These are phyloP conservation scores for Taphrina populina DNA, from an alignment of 1,139 yeast genomes.

Conservation along the genomic window DNA sequence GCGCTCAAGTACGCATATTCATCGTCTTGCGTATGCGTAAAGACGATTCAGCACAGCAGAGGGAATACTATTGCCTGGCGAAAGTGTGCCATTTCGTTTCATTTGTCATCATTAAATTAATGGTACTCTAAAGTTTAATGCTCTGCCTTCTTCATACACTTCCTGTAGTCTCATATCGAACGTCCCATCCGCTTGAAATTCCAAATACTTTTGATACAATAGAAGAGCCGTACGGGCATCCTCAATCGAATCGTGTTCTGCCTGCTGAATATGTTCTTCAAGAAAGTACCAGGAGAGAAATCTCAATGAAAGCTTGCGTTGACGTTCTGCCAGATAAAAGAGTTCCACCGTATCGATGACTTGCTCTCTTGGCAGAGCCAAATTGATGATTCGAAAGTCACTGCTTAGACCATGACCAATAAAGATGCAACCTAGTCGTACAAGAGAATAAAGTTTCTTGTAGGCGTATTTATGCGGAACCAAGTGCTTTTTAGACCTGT, in stretches of 20 bases:
- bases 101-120: no score
- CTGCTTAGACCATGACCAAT: conserved; percentile 92
- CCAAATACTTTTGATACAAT: conserved; percentile 69
- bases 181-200: conserved; percentile 57
- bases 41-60: neutral
- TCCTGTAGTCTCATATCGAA: conserved; percentile 63
- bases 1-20: no score
- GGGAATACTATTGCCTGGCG: no score
- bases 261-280: conserved; percentile 76
- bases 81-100: no score
- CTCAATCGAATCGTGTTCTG: conserved; percentile 95
- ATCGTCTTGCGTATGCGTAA: no score
- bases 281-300: conserved; percentile 80
- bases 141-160: conserved; percentile 75
- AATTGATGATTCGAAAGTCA: conserved; percentile 87
- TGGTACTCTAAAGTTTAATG: conserved; percentile 62
- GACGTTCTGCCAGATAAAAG: conserved; percentile 65
- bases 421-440: conserved; percentile 85
- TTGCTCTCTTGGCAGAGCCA: conserved; percentile 67
- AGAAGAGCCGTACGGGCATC: conserved; percentile 87
- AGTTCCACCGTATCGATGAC: conserved; percentile 86
- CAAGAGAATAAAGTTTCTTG: conserved; percentile 79
- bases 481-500: conserved; percentile 61
- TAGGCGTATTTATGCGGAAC: conserved; percentile 81
- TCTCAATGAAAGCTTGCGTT: conserved; percentile 80